Evolutionary conservation across 805 yeast genomes (phyloP), one percentile per base, ranked within the genome.

Genomic region (Starmerella stigmatis): DNA sequence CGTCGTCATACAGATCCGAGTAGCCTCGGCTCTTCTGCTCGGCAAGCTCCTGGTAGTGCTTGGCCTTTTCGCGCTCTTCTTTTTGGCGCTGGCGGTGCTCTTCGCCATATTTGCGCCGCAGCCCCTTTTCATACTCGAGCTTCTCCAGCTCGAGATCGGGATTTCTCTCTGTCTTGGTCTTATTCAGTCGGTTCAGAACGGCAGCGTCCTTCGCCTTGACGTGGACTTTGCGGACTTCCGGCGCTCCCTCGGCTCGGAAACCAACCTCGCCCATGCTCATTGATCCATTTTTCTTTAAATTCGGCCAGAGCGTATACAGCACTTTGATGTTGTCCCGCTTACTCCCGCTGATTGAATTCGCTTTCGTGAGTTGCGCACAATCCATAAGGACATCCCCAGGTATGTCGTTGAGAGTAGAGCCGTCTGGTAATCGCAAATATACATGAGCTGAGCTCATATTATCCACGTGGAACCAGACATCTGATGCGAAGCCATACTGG

Each of bases 391-490:
- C 64, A 3, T 63, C 70, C 13, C 67, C 65, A 1, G 81, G 81
- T 15, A 81, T 72, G 21, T 64, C 64, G 4, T 68, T 73, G 60
- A 73, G 63, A 5, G 49, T 38, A 54, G 38, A 66, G 2, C 73
- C 78, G 19, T 70, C 73, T 2, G 69, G 64, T 17, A 79, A 61
- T 45, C 84, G 72, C 22, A 81, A 64, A 55, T 84, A 84, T 9
- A 84, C 71, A 59, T 84, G 94, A 0, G 88, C 92, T 35, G 86
- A 78, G 4, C 86, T 78, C 39, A 76, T 67, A 52, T 78, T 79
- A 53, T 81, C 88, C 7, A 80, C 86, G 60, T 82, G 94, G 57
- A 84, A 83, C 69, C 94, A 83, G 4, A 81, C 64, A 58, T 81
- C 79, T 47, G 73, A 73, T 21, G 76, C 77, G 49, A 73, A 71